These are phyloP conservation scores for Fusarium coicis DNA, from an alignment of 2,329 filamentous ascomycete species.

Conservation along the genomic window DNA sequence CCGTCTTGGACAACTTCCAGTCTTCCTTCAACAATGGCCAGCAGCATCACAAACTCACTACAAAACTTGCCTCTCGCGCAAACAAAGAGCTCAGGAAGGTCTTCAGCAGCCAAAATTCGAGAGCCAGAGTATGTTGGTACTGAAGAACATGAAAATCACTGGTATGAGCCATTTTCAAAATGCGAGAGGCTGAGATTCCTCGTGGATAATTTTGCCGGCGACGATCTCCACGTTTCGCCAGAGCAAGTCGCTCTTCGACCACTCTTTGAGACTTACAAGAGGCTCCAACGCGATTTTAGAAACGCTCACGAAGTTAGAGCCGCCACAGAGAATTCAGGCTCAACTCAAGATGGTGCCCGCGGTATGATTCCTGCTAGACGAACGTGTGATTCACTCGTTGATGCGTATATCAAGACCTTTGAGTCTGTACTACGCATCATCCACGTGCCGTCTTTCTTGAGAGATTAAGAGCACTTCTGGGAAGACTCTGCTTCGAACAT, in stretches of 20 bases:
- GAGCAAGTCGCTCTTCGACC: neutral
- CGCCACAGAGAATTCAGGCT: accelerated
- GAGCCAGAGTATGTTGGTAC: neutral
- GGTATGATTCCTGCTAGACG: neutral
- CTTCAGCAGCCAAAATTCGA: neutral
- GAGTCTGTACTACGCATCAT: neutral
- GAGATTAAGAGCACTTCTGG: slow-evolving; percentile 2
- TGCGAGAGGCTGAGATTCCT: neutral
- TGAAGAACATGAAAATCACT: neutral
- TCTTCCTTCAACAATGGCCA: neutral
- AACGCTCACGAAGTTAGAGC: neutral
- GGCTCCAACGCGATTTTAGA: neutral
- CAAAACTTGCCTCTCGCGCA: neutral
- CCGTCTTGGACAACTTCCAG: neutral
- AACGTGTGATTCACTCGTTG: neutral
- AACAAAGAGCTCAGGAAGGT: no score
- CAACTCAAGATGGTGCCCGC: neutral
- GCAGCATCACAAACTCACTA: neutral
- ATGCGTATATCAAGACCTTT: neutral
- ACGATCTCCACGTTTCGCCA: accelerated
- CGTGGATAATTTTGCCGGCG: neutral
- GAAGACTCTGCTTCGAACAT: neutral
- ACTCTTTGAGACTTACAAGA: neutral
- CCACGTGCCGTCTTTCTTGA: neutral
- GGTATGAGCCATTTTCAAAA: neutral